These are phyloP conservation scores for Penicillium ucsense DNA, from an alignment of 495 filamentous ascomycete genomes.

Conservation along the genomic window DNA sequence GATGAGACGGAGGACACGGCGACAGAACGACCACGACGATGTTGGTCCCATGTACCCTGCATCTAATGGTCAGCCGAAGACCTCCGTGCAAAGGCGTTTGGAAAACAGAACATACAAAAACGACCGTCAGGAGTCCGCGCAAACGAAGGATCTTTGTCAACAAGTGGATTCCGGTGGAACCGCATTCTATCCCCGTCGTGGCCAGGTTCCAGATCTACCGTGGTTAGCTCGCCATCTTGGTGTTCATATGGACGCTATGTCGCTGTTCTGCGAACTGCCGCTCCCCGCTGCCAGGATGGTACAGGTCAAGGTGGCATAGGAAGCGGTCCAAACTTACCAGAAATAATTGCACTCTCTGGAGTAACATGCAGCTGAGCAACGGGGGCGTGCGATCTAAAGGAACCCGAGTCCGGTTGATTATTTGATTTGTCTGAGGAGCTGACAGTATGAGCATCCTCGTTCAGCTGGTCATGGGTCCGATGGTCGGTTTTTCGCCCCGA, in stretches of 20 bases:
- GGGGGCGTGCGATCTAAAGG: no score
- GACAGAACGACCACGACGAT: slow-evolving; percentile 28
- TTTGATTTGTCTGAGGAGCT: no score
- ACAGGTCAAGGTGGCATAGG: no score
- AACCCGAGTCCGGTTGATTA: no score
- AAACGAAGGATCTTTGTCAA: slow-evolving; percentile 21
- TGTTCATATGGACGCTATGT: neutral
- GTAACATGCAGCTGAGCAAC: no score
- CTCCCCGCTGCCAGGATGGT: no score
- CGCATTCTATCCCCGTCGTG: slow-evolving; percentile 12
- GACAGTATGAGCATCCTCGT: no score
- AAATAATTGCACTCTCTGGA: no score
- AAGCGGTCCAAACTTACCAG: no score
- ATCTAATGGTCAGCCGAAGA: neutral
- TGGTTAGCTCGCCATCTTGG: slow-evolving; percentile 1
- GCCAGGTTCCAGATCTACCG: slow-evolving; percentile 3
- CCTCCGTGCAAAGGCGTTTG: no score
- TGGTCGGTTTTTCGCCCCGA: neutral
- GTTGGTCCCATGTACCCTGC: slow-evolving; percentile 26
- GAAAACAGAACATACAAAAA: slow-evolving; percentile 13
- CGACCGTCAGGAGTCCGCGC: slow-evolving; percentile 20
- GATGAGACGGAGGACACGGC: slow-evolving; percentile 19
- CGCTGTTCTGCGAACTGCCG: slow-evolving; percentile 9
- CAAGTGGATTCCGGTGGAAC: slow-evolving; percentile 22
- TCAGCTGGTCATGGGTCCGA: no score